phyloP scores from a whole-genome alignment of 2,329 filamentous ascomycete species.

The Gliomastix tumulicola region DNA sequence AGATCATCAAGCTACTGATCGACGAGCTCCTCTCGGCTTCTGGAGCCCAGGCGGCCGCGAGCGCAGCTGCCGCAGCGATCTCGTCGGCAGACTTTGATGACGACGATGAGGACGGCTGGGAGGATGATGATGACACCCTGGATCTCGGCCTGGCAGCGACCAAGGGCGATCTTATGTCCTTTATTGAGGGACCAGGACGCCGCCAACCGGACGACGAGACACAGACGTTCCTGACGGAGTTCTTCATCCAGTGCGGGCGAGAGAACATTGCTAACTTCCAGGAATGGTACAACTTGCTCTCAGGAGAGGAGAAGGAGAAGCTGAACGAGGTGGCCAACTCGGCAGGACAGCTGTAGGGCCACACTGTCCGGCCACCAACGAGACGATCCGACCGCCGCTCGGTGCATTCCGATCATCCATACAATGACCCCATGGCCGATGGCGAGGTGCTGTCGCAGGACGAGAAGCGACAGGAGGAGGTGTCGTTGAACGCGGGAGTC shows the following conservation, averaged over 20 bases:
- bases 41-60: conserved; percentile 53
- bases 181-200: conserved; percentile 49
- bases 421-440: too few species aligned
- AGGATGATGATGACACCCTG: conserved; percentile 71
- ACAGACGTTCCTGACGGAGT: conserved; percentile 73
- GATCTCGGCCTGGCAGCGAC: conserved; percentile 67
- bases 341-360: background rate
- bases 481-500: too few species aligned
- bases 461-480: too few species aligned
- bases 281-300: conserved; percentile 48
- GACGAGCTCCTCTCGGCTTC: conserved; percentile 83
- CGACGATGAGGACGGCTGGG: conserved; percentile 78
- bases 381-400: too few species aligned
- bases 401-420: too few species aligned
- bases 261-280: conserved; percentile 51
- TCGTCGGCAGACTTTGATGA: conserved; percentile 52
- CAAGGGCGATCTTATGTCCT: conserved; percentile 76
- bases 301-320: conserved; percentile 49
- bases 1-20: conserved; percentile 93
- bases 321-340: conserved; percentile 41
- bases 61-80: conserved; percentile 56
- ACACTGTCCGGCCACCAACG: background rate
- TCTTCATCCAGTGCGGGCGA: conserved; percentile 60
- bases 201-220: conserved; percentile 85
- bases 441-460: too few species aligned